A percentile compares a stretch with the other conserved stretches of the same genome.
Conservation (phyloP, 1,284 basidiomycete genomes). For the Ceratobasidium sp. region DNA sequence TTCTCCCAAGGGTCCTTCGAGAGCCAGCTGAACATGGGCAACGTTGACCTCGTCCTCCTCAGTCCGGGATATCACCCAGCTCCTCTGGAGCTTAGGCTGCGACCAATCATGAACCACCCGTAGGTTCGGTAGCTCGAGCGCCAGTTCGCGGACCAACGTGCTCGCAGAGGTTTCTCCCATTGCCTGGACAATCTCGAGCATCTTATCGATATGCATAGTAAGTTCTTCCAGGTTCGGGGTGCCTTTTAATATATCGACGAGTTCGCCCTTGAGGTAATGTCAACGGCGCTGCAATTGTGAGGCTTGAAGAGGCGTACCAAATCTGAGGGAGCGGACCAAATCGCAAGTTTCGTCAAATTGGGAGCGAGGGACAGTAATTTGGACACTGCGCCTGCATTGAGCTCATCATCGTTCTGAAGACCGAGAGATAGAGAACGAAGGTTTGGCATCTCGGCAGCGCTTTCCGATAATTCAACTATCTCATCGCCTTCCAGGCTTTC, state of each 20-base stretch:
- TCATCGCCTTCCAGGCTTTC: not conserved
- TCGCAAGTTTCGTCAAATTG: not conserved
- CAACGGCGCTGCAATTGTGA: no score
- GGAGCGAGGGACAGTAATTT: slow-evolving; percentile 1
- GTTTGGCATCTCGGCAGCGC: not conserved
- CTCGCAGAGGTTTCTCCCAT: slow-evolving; percentile 7
- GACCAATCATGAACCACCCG: slow-evolving; percentile 10
- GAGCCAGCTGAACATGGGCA: not conserved
- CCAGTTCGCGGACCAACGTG: not conserved
- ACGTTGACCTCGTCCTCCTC: not conserved
- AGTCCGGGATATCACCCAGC: not conserved
- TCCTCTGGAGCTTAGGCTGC: slow-evolving; percentile 7
- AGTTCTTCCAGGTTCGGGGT: slow-evolving; percentile 9
- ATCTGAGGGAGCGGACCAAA: not conserved
- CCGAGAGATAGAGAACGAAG: not conserved
- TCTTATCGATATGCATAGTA: not conserved
- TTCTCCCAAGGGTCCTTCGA: not conserved
- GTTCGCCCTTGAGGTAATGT: not conserved
- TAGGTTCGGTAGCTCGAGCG: not conserved
- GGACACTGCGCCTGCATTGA: not conserved
- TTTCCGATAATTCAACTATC: not conserved
- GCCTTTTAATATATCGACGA: not conserved
- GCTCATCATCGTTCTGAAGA: not conserved
- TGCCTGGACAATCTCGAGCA: not conserved
- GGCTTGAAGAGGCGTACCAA: not conserved